Percentiles rank a stretch among this genome's conserved stretches.
Conservation (phyloP, 352 stramenopile genomes). For the Phytophthora colocasiae region DNA sequence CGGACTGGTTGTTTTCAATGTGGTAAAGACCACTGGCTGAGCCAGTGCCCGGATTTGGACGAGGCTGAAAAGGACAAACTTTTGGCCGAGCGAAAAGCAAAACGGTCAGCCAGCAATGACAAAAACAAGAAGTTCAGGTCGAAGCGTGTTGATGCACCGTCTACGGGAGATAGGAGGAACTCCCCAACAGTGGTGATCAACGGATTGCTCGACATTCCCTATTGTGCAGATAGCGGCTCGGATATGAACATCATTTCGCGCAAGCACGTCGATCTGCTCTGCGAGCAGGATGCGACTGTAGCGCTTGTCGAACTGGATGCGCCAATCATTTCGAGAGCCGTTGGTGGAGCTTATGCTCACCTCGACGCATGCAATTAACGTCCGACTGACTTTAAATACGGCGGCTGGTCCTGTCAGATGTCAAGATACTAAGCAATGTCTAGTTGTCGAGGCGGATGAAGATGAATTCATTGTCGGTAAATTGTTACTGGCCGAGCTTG, state of each 20-base stretch:
- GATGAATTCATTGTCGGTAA: neutral
- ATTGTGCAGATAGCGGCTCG: conserved; percentile 9
- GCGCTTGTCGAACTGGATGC: neutral
- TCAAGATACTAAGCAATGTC: conserved; percentile 2
- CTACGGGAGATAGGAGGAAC: neutral
- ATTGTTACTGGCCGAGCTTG: neutral
- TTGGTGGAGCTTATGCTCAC: neutral
- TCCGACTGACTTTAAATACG: conserved; percentile 4
- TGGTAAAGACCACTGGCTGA: conserved; percentile 24
- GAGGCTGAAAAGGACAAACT: conserved; percentile 12
- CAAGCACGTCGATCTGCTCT: conserved; percentile 2
- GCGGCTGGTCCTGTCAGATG: conserved; percentile 10
- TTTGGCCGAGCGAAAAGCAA: conserved; percentile 1
- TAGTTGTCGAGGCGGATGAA: neutral
- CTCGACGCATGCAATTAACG: neutral
- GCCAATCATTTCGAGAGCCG: conserved; percentile 1
- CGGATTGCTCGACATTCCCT: neutral
- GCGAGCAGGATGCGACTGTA: neutral
- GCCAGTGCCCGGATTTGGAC: neutral
- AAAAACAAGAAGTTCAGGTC: conserved; percentile 3
- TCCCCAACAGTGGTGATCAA: conserved; percentile 5
- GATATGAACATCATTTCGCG: conserved; percentile 20
- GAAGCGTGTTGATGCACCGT: neutral
- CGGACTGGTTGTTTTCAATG: conserved; percentile 17
- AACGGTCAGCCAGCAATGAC: neutral